Evolutionary conservation across 176 grass and related monocot species (phyloP).

Genomic region (Dactylis glomerata): DNA sequence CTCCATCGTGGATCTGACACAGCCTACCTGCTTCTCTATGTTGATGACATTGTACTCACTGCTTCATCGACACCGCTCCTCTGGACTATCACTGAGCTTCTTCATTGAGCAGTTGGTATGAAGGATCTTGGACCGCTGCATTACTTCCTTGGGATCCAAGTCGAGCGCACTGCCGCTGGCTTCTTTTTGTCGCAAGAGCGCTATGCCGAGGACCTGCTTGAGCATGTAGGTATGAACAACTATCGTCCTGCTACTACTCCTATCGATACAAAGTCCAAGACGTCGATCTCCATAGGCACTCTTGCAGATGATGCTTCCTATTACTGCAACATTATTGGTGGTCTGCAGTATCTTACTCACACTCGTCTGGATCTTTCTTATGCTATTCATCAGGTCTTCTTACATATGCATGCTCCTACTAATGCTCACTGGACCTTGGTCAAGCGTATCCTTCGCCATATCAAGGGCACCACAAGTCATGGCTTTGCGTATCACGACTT

Average conservation of each 20-base stretch:
- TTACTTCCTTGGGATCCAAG: background rate
- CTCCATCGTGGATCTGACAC: background rate
- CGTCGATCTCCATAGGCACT: fast-evolving
- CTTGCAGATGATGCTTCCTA: background rate
- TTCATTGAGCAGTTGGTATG: background rate
- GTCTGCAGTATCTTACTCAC: no score
- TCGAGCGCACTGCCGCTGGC: background rate
- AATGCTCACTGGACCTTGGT: background rate
- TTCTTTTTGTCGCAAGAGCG: background rate
- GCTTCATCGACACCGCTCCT: background rate
- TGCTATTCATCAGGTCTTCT: background rate
- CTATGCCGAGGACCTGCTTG: background rate
- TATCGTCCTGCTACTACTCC: background rate
- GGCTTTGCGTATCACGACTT: background rate
- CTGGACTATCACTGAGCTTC: background rate
- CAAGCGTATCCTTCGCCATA: background rate
- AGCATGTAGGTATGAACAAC: background rate
- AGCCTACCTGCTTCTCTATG: background rate
- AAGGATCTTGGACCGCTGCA: background rate
- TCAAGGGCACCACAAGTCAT: background rate
- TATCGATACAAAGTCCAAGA: background rate
- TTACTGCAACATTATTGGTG: background rate
- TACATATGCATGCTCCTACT: background rate
- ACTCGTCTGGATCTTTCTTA: background rate
- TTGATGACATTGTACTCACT: background rate